These are phyloP conservation scores for Backusella mclennaniae DNA, from an alignment of 192 early-diverging fungal genomes.

Conservation along the genomic window DNA sequence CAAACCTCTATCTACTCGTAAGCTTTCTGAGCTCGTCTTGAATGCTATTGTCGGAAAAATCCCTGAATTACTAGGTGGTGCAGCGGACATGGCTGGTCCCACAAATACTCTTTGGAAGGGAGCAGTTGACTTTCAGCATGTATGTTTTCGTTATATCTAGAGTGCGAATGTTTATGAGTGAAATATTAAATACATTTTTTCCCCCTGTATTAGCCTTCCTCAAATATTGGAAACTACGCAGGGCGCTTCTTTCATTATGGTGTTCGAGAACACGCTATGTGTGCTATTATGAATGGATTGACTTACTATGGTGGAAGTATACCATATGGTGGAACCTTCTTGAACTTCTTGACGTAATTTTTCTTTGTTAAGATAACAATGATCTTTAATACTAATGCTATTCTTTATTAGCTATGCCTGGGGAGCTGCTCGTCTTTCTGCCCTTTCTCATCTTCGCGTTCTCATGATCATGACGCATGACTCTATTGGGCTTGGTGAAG, in stretches of 20 bases:
- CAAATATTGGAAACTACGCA: conserved; percentile 69
- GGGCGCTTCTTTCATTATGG: conserved; percentile 91
- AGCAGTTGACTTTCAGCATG: conserved; percentile 87
- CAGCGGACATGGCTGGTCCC: conserved; percentile 93
- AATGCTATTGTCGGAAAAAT: conserved; percentile 74
- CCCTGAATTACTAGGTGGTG: conserved; percentile 89
- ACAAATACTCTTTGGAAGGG: conserved; percentile 93
- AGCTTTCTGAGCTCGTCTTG: conserved; percentile 79
- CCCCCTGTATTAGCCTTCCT: conserved; percentile 24
- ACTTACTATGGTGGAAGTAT: conserved; percentile 83
- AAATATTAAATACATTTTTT: neutral
- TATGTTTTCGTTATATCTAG: conserved; percentile 8
- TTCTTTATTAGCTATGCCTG: conserved; percentile 55
- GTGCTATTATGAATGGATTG: conserved; percentile 86
- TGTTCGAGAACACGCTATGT: conserved; percentile 98
- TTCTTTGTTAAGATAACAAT: neutral
- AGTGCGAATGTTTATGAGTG: neutral
- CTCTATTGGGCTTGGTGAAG: conserved; percentile 97
- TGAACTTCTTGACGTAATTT: conserved; percentile 75
- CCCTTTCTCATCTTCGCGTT: conserved; percentile 83
- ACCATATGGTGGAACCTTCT: conserved; percentile 86
- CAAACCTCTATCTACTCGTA: conserved; percentile 78
- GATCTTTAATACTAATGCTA: neutral
- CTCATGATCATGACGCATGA: conserved; percentile 98
- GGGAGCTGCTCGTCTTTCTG: conserved; percentile 83